Evolutionary conservation across 2,329 filamentous ascomycete species (phyloP).

Genomic region (Microdochium nivale): DNA sequence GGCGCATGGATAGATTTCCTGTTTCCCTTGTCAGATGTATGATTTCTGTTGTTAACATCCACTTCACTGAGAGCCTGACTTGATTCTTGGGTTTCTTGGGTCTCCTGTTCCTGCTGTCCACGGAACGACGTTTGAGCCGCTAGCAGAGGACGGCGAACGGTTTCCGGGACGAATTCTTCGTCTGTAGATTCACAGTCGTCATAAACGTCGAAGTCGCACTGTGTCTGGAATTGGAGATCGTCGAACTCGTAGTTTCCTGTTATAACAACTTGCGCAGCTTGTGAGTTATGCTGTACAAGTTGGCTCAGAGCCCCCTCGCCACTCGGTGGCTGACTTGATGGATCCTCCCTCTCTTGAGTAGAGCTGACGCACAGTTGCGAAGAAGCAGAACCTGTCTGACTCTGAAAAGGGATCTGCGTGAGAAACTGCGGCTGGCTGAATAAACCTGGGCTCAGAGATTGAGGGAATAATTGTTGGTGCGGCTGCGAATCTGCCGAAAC

Average conservation of each 20-base stretch:
- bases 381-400: neutral
- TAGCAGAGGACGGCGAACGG: slow-evolving; percentile 10
- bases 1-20: slow-evolving; percentile 1
- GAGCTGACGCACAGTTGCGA: neutral
- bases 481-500: neutral
- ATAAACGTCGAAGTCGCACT: neutral
- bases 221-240: slow-evolving; percentile 1
- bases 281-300: slow-evolving; percentile 1
- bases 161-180: neutral
- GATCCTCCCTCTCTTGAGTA: neutral
- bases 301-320: neutral
- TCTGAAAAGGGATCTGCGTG: slow-evolving; percentile 4
- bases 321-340: neutral
- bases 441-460: neutral
- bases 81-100: slow-evolving; percentile 9
- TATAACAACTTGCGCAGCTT: slow-evolving; percentile 7
- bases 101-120: slow-evolving; percentile 4
- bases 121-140: slow-evolving; percentile 10
- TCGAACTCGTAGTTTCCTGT: slow-evolving; percentile 3
- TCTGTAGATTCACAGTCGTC: neutral
- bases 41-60: slow-evolving; percentile 15
- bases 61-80: slow-evolving; percentile 16
- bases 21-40: slow-evolving; percentile 8
- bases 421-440: neutral
- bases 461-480: neutral